Evolutionary conservation across 2,329 filamentous ascomycete species (phyloP).

Genomic region (Allantophomopsis lycopodina): DNA sequence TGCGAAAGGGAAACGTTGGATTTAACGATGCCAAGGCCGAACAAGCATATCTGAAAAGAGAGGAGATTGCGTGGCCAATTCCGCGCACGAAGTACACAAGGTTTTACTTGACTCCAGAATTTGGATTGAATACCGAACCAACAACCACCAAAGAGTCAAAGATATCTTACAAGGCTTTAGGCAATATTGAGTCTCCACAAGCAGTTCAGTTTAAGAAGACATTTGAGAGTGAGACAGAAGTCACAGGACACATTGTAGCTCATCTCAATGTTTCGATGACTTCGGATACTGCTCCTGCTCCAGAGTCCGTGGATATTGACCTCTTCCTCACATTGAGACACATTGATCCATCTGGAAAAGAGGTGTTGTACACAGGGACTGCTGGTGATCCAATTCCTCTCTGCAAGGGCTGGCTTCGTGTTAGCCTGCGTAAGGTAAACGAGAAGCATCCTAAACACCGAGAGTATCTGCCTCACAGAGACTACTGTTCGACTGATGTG

Average conservation of each 20-base stretch:
- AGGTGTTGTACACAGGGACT: conserved; percentile 49
- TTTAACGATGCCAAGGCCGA: conserved; percentile 51
- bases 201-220: conserved; percentile 41
- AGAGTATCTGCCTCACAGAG: conserved; percentile 39
- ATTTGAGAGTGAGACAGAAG: conserved; percentile 50
- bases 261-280: conserved; percentile 47
- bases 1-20: conserved; percentile 54
- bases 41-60: conserved; percentile 35
- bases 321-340: conserved; percentile 48
- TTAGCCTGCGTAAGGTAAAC: conserved; percentile 38
- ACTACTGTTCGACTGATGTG: conserved; percentile 42
- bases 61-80: conserved; percentile 54
- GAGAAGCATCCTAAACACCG: conserved; percentile 33
- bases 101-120: conserved; percentile 38
- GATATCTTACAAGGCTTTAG: conserved; percentile 18
- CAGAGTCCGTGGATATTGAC: conserved; percentile 33
- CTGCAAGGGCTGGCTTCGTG: conserved; percentile 47
- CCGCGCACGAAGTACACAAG: conserved; percentile 48
- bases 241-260: conserved; percentile 54
- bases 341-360: conserved; percentile 34
- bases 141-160: conserved; percentile 12
- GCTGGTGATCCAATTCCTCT: conserved; percentile 47
- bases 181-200: conserved; percentile 27
- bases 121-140: conserved; percentile 3
- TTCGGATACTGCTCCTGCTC: conserved; percentile 17